phyloP scores from a whole-genome alignment of 805 yeast species.

The Kluyveromyces siamensis region DNA sequence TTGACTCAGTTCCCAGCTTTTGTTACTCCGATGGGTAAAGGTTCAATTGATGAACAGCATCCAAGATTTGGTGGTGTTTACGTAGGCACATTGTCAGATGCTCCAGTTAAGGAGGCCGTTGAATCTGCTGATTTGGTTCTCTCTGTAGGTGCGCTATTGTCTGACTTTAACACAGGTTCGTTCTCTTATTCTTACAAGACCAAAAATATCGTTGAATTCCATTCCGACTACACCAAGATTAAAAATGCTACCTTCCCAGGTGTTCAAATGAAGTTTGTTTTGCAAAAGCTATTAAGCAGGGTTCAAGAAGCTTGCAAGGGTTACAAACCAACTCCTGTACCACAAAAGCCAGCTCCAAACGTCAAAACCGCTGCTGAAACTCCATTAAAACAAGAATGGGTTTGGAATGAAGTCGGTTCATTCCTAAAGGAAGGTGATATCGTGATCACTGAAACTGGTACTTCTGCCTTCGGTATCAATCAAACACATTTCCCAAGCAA shows the following conservation, averaged over 20 bases:
- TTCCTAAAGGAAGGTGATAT: slow-evolving; percentile 62
- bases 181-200: slow-evolving; percentile 70
- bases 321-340: slow-evolving; percentile 48
- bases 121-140: slow-evolving; percentile 68
- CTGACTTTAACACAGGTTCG: slow-evolving; percentile 88
- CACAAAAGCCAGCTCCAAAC: slow-evolving; percentile 39
- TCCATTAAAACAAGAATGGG: slow-evolving; percentile 54
- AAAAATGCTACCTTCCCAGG: slow-evolving; percentile 63
- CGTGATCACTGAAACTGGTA: slow-evolving; percentile 65
- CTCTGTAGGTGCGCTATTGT: slow-evolving; percentile 73
- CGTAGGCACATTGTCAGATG: slow-evolving; percentile 71
- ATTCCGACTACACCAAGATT: slow-evolving; percentile 65
- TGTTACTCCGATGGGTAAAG: slow-evolving; percentile 88
- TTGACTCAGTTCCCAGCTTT: slow-evolving; percentile 71
- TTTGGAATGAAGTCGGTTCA: slow-evolving; percentile 56
- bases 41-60: slow-evolving; percentile 62
- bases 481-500: slow-evolving; percentile 56
- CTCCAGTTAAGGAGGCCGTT: slow-evolving; percentile 62
- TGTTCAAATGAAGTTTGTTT: slow-evolving; percentile 56
- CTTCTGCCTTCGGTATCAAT: slow-evolving; percentile 64
- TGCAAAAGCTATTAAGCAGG: slow-evolving; percentile 34
- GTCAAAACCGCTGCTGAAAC: slow-evolving; percentile 36
- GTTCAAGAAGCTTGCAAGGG: slow-evolving; percentile 32
- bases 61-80: slow-evolving; percentile 78
- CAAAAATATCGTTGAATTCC: slow-evolving; percentile 69